Evolutionary conservation across 495 filamentous ascomycete genomes (phyloP).

Genomic region (Tuber calosporum): DNA sequence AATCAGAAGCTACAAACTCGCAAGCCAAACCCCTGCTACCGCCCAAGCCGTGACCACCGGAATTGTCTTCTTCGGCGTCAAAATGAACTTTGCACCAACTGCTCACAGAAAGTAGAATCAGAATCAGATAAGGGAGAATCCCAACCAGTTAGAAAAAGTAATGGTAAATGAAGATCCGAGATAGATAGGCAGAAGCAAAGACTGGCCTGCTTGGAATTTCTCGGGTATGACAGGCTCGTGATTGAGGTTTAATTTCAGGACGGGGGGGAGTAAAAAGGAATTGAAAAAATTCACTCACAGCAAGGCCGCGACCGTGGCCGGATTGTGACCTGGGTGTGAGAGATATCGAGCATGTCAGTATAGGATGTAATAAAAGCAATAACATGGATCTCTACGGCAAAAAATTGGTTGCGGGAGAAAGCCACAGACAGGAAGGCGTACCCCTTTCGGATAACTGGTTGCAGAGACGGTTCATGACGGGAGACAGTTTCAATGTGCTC

Average conservation of each 20-base stretch:
- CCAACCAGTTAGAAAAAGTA: conserved; percentile 10
- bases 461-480: conserved; percentile 37
- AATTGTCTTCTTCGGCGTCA: conserved; percentile 27
- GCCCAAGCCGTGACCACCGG: conserved; percentile 33
- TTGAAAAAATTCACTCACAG: conserved; percentile 26
- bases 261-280: neutral
- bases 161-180: neutral
- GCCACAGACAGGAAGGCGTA: conserved; percentile 13
- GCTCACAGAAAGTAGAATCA: conserved; percentile 8
- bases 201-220: conserved; percentile 1
- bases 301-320: conserved; percentile 39
- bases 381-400: conserved; percentile 17
- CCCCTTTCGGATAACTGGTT: conserved; percentile 30
- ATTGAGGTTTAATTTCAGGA: neutral
- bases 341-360: neutral
- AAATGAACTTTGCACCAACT: conserved; percentile 41
- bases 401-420: conserved; percentile 4
- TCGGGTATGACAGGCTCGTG: neutral
- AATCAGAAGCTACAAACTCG: conserved; percentile 88
- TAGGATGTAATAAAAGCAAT: conserved; percentile 1
- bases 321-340: conserved; percentile 33
- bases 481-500: conserved; percentile 32
- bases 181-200: neutral
- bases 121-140: conserved; percentile 11
- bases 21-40: conserved; percentile 69